phyloP scores from a whole-genome alignment of 768 basidiomycete species.

The Tylopilus felleus region DNA sequence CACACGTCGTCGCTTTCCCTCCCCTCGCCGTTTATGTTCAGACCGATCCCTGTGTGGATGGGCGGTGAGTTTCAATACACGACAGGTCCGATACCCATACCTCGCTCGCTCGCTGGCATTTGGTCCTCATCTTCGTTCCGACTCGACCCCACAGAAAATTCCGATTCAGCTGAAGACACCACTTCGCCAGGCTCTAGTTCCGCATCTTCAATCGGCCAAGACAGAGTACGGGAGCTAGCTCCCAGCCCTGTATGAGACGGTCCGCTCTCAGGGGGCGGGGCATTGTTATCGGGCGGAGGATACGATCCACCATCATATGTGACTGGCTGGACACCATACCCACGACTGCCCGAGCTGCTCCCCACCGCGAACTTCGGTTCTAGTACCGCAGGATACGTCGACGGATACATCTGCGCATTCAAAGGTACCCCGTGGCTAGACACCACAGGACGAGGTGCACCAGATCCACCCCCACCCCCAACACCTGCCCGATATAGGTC shows the following conservation, averaged over 20 bases:
- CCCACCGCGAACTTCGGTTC: slow-evolving; percentile 11
- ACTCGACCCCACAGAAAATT: slow-evolving; percentile 24
- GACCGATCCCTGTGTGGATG: neutral
- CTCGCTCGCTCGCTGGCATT: slow-evolving; percentile 1
- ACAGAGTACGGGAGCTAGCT: neutral
- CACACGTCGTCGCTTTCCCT: neutral
- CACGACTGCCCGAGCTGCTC: neutral
- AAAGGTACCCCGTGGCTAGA: slow-evolving; percentile 1
- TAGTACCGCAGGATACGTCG: slow-evolving; percentile 11
- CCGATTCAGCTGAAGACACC: slow-evolving; percentile 20
- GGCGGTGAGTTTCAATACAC: neutral
- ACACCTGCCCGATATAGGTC: slow-evolving; percentile 18
- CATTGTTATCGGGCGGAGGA: neutral
- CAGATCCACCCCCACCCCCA: slow-evolving; percentile 18
- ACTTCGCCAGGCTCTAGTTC: slow-evolving; percentile 29
- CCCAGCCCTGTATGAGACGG: slow-evolving; percentile 1
- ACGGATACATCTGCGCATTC: neutral
- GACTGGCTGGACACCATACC: neutral
- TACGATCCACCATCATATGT: neutral
- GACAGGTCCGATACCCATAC: slow-evolving; percentile 2
- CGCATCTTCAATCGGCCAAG: neutral
- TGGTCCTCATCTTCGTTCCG: slow-evolving; percentile 15
- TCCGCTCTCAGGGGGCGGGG: neutral
- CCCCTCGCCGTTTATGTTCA: neutral
- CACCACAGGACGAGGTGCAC: slow-evolving; percentile 9